A percentile compares a stretch with the other conserved stretches of the same genome.
Evolutionary conservation across 2,329 filamentous ascomycete species (phyloP).

Genomic region (Epichloe coenophiala): DNA sequence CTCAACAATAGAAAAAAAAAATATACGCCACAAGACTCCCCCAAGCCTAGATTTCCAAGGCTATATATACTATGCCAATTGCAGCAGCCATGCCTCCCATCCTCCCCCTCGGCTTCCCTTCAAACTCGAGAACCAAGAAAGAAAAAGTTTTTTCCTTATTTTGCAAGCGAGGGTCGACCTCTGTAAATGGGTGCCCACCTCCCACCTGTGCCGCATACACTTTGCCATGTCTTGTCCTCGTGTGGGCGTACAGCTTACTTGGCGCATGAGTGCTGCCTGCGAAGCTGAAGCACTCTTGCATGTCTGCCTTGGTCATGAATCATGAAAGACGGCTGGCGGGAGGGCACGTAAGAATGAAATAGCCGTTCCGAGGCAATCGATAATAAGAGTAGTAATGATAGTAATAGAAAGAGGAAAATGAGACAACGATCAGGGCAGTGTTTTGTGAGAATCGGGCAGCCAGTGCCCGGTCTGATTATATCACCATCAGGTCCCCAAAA

Average conservation of each 20-base stretch:
- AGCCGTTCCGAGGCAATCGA: not conserved
- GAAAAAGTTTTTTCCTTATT: too few species aligned
- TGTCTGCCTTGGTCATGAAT: not conserved
- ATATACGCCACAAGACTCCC: not conserved
- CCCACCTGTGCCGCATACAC: not conserved
- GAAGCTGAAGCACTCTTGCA: not conserved
- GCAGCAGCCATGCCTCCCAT: not conserved
- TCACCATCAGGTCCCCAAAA: not conserved
- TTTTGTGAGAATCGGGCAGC: not conserved
- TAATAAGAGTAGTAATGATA: not conserved
- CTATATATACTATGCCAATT: not conserved
- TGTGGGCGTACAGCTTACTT: not conserved
- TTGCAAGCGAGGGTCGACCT: not conserved
- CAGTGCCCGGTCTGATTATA: not conserved
- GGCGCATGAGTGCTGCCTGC: not conserved
- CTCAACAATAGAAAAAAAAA: not conserved
- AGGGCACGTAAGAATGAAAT: not conserved
- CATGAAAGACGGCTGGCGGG: not conserved
- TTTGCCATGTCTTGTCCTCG: not conserved
- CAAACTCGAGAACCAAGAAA: not conserved
- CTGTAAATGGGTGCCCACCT: not conserved
- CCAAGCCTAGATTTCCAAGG: not conserved
- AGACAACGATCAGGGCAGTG: not conserved
- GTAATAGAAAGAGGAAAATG: not conserved
- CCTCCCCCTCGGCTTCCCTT: not conserved